These are phyloP conservation scores for Plenodomus biglobosus DNA, from an alignment of 2,329 filamentous ascomycete species.

Conservation along the genomic window DNA sequence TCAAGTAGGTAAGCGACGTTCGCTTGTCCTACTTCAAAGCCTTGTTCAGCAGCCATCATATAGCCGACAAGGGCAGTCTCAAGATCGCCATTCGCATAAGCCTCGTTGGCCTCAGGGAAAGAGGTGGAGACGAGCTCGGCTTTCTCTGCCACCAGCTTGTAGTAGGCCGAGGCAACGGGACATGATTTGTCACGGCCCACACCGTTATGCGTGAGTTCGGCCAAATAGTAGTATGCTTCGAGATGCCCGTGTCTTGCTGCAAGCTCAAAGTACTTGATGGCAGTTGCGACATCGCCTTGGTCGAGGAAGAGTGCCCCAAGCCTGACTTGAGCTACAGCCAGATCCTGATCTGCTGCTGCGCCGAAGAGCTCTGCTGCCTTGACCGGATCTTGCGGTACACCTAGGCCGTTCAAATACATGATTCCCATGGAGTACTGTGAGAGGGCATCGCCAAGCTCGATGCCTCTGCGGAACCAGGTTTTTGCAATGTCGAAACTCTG, in stretches of 20 bases:
- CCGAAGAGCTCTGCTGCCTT: constrained; percentile 76
- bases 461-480: constrained; percentile 81
- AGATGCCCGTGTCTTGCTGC: constrained; percentile 81
- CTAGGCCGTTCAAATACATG: constrained; percentile 79
- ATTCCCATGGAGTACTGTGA: constrained; percentile 83
- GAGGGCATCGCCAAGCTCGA: constrained; percentile 73
- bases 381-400: constrained; percentile 67
- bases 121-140: constrained; percentile 83
- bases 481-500: constrained; percentile 76
- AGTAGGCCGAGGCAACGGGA: constrained; percentile 74
- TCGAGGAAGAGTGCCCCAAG: constrained; percentile 84
- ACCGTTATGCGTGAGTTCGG: constrained; percentile 80
- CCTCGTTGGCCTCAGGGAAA: constrained; percentile 79
- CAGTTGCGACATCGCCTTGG: constrained; percentile 78
- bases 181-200: constrained; percentile 80
- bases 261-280: constrained; percentile 83
- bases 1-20: constrained; percentile 89
- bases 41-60: constrained; percentile 87
- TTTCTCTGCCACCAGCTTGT: constrained; percentile 86
- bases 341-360: constrained; percentile 78
- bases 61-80: constrained; percentile 80
- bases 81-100: constrained; percentile 75
- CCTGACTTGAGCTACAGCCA: constrained; percentile 76
- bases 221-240: constrained; percentile 89
- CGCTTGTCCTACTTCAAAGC: constrained; percentile 84